A percentile compares a stretch with the other conserved stretches of the same genome.
These are phyloP conservation scores for Globisporangium polare DNA, from an alignment of 352 stramenopile species.

Conservation along the genomic window DNA sequence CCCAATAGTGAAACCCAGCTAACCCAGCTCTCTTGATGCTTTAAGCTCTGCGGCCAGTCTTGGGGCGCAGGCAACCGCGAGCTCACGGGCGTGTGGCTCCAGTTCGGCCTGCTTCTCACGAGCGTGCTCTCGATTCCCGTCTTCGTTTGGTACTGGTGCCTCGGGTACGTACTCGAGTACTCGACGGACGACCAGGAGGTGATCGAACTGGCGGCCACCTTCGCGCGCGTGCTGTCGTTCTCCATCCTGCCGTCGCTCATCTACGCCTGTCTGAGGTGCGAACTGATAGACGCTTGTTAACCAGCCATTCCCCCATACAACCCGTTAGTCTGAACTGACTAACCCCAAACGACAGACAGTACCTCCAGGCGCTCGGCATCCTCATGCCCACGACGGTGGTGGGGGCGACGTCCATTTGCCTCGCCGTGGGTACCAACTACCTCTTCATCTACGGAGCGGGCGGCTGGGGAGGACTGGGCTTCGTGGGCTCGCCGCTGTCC, in stretches of 20 bases:
- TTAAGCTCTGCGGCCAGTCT: conserved; percentile 63
- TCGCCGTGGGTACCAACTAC: conserved; percentile 59
- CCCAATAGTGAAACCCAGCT: neutral
- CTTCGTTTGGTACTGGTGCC: conserved; percentile 67
- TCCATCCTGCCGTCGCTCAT: conserved; percentile 58
- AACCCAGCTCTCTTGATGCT: neutral
- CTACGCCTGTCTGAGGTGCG: conserved; percentile 59
- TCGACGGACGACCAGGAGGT: conserved; percentile 59
- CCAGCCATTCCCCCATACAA: neutral
- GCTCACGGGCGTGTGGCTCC: conserved; percentile 71
- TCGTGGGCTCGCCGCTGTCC: conserved; percentile 71
- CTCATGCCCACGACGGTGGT: conserved; percentile 62
- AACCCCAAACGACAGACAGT: conserved; percentile 30
- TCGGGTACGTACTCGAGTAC: conserved; percentile 54
- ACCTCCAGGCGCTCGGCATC: conserved; percentile 66
- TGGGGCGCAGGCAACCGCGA: conserved; percentile 64
- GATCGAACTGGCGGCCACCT: conserved; percentile 48
- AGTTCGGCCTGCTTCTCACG: conserved; percentile 60
- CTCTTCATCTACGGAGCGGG: conserved; percentile 68
- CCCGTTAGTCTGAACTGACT: neutral
- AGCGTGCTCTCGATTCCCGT: conserved; percentile 53
- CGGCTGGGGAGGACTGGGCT: conserved; percentile 53
- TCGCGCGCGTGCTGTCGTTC: conserved; percentile 56
- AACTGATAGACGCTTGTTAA: neutral
- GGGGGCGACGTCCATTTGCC: conserved; percentile 53